Base-by-base conservation (phyloP, 805 yeast genomes). In the Zygosaccharomyces kombuchaensis region DNA sequence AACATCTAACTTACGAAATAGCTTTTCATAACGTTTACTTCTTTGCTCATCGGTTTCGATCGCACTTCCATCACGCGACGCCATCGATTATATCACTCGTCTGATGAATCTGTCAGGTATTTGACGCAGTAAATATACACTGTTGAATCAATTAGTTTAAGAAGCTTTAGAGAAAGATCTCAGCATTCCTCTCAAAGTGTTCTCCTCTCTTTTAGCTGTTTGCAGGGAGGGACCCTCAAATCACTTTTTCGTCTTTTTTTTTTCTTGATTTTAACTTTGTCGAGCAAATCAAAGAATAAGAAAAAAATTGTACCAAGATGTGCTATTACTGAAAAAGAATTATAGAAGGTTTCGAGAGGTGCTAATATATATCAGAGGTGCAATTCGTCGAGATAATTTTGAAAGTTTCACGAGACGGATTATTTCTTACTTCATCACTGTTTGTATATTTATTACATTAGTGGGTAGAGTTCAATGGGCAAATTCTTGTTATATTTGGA, bases 1-100 rank as follows among this genome's bases (percentile, higher is more conserved):
- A 13, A 66, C 54, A 54, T 79, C 84, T 19, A 79, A 68, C 36
- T 64, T 55, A 17, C 66, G 57, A 51, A 75, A 80, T 14, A 79
- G 59, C 40, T 58, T 55, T 47, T 56, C 53, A 50, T 72, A 71
- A 41, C 79, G 71, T 41, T 44, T 45, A 45, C 66, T 65, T 44
- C 64, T 54, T 35, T 57, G 56, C 37, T 62, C 58, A 25, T 59
- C 60, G 8, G 57, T 45, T 42, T 57, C 59, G 30, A 50, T 31
- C 43, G 34, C 45, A 22, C 37, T 30, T 16, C 37, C 42, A 36
- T 44, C 42, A 19, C 45, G 34, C 31, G 39, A 30, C 21, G 25
- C 45, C 52, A 48, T 48, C 36, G 26, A 25, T 21, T 27, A 26
- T 35, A 35, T n/a, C 25, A 21, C 27, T 13, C 19, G 38, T 21